Evolutionary conservation across 441 rosid genomes (phyloP), one percentile per base, ranked within the genome.

Genomic region (Aleurites moluccanus): DNA sequence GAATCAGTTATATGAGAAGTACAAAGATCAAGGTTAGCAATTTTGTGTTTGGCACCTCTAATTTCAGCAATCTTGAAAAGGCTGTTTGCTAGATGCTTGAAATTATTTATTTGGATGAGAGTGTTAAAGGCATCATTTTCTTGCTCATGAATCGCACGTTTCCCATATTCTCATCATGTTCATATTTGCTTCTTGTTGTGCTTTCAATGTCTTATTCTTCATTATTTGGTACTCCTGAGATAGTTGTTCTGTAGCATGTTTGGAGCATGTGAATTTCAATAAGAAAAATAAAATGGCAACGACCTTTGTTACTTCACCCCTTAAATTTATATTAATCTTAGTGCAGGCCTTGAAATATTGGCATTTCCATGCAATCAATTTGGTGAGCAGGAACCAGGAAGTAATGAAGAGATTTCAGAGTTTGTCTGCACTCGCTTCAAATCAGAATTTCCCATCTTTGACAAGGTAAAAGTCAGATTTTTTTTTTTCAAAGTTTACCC

Each of bases 311-410:
- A 21, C 3, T 23, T 35, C n/a, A 11, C 3, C 44, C 56, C 53
- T 73, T 65, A 67, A 44, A 55, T 47, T 64, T 67, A 55, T 59
- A 33, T 61, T 27, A 49, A 13, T 52, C 74, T 25, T 74, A n/a
- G 38, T 77, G 38, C 86, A 92, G 97, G 99, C 64, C 73, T 94
- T 18, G 93, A 94, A 85, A 88, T 94, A 77, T 74, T 91, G 78
- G 98, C 93, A 74, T 94, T 94, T 80, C 99, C 98, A 2, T 92
- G 97, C 86, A 94, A 94, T 84, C 97, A 94, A 78, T 94, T 94
- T 83, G 98, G 92, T 2, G 87, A 86, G 3, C 91, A 94, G 88
- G 99, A 94, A 83, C 96, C 98, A 0, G 98, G 96, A 82, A 90
- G 83, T 60, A 90, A 78, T 77, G 83, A 84, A 40, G 84, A 94